Percentiles rank a stretch among this genome's conserved stretches.
These are phyloP conservation scores for Terfezia claveryi DNA, from an alignment of 495 filamentous ascomycete species.

Conservation along the genomic window DNA sequence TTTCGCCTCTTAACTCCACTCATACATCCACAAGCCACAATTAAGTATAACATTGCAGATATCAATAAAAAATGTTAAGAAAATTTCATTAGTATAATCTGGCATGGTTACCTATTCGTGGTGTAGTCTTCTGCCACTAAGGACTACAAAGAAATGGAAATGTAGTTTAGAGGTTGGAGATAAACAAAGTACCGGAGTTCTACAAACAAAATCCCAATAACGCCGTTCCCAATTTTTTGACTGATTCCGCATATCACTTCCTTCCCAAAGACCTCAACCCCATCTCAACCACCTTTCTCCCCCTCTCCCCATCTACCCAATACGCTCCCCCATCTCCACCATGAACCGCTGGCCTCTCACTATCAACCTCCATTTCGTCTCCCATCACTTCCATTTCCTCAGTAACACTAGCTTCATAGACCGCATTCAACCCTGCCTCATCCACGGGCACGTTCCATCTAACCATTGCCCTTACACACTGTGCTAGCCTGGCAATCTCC, in stretches of 20 bases:
- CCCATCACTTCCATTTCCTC: not conserved
- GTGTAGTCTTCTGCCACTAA: no score
- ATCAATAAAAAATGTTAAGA: no score
- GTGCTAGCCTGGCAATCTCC: conserved; percentile 65
- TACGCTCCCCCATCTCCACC: not conserved
- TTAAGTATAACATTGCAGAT: no score
- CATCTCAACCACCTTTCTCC: not conserved
- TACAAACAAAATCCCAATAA: no score
- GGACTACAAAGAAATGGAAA: no score
- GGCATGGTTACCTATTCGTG: no score
- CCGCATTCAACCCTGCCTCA: conserved; percentile 67
- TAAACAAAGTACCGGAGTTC: no score
- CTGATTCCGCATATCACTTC: not conserved
- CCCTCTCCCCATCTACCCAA: not conserved
- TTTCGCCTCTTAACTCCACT: no score
- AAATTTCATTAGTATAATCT: no score
- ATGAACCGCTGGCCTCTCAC: not conserved
- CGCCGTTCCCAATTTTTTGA: no score
- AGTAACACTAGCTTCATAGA: conserved; percentile 43
- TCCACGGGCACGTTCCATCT: conserved; percentile 68
- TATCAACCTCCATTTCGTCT: not conserved
- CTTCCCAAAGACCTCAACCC: conserved; percentile 1
- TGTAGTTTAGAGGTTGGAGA: no score
- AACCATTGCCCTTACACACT: conserved; percentile 59
- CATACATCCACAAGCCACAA: no score